These are phyloP conservation scores for Beauveria caledonica DNA, from an alignment of 2,329 filamentous ascomycete genomes.

Conservation along the genomic window DNA sequence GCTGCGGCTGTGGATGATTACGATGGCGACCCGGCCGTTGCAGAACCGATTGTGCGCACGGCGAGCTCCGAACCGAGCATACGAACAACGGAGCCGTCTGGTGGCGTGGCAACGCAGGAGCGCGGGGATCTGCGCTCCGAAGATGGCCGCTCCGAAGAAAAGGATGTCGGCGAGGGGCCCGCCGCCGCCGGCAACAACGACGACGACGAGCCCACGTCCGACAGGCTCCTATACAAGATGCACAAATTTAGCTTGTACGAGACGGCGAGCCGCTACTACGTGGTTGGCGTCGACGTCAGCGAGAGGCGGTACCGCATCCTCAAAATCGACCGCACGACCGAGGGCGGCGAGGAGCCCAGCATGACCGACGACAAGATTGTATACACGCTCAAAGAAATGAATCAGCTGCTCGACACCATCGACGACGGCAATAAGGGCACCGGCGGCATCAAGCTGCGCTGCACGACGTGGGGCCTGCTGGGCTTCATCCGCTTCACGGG, in stretches of 20 bases:
- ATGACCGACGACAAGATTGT: constrained; percentile 92
- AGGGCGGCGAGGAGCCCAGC: constrained; percentile 66
- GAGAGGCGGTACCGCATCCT: constrained; percentile 84
- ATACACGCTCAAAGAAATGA: constrained; percentile 88
- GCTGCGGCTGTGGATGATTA: constrained; percentile 45
- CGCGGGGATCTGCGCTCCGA: constrained; percentile 1
- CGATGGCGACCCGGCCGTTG: constrained; percentile 50
- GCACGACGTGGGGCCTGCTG: constrained; percentile 85
- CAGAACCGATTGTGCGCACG: constrained; percentile 48
- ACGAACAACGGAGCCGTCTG: constrained; percentile 14
- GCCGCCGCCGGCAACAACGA: constrained; percentile 16
- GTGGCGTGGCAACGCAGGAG: not conserved
- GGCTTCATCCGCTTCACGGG: constrained; percentile 96
- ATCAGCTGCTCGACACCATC: constrained; percentile 84
- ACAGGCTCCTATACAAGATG: constrained; percentile 56
- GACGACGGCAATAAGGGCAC: constrained; percentile 90
- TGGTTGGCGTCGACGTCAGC: constrained; percentile 85
- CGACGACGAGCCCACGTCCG: constrained; percentile 25
- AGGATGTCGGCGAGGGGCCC: not conserved
- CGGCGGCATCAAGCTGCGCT: constrained; percentile 82
- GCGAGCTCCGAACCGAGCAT: constrained; percentile 40
- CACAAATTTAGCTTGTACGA: constrained; percentile 98
- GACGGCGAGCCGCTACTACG: constrained; percentile 85
- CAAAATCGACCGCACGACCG: constrained; percentile 87
- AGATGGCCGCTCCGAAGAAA: not conserved